Evolutionary conservation across 2,329 filamentous ascomycete genomes (phyloP).

Genomic region (Clonostachys solani): DNA sequence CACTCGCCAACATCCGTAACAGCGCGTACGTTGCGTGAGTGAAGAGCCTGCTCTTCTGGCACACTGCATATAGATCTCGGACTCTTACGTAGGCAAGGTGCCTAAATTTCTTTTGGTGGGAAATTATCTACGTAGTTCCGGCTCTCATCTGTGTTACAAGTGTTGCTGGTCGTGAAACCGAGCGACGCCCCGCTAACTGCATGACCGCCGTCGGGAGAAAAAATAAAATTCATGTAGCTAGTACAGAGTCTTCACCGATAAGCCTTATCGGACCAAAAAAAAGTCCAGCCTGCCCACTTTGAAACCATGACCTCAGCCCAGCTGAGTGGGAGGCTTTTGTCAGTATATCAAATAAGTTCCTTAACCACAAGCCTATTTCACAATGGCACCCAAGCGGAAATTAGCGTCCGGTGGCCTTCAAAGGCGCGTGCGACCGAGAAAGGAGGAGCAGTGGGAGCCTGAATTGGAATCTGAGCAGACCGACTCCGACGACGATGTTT

Average conservation of each 20-base stretch:
- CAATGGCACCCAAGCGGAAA: slow-evolving; percentile 35
- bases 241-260: background rate
- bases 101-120: background rate
- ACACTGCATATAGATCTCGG: background rate
- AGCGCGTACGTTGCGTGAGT: background rate
- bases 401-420: slow-evolving; percentile 26
- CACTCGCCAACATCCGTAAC: background rate
- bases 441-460: slow-evolving; percentile 35
- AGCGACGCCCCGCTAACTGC: background rate
- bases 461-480: slow-evolving; percentile 23
- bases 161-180: background rate
- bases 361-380: background rate
- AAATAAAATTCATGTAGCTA: background rate
- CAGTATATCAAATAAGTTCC: background rate
- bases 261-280: slow-evolving; percentile 1
- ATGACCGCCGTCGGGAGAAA: background rate
- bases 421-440: slow-evolving; percentile 37
- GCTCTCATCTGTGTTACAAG: background rate
- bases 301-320: background rate
- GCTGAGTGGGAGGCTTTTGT: background rate
- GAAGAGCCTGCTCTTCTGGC: background rate
- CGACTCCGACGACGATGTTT: slow-evolving; percentile 1
- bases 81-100: background rate
- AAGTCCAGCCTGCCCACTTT: background rate
- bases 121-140: background rate